Evolutionary conservation across 2,329 filamentous ascomycete species (phyloP).

Genomic region (Claviceps purpurea): DNA sequence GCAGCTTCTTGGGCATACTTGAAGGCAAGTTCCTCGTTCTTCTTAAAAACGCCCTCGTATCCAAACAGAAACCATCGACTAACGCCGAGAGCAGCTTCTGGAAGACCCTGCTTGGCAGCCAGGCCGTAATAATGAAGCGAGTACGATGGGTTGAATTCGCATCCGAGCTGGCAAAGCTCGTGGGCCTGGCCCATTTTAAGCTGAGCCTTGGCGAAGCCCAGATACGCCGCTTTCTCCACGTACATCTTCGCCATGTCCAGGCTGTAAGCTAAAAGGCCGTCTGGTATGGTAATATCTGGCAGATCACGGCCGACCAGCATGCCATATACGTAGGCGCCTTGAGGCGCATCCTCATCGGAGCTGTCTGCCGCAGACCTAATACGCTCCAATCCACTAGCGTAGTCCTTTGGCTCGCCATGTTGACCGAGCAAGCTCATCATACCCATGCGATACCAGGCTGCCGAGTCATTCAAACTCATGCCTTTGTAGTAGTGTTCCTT

Average conservation of each 20-base stretch:
- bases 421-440: constrained; percentile 98
- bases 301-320: constrained; percentile 88
- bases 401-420: constrained; percentile 79
- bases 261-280: constrained; percentile 54
- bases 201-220: constrained; percentile 92
- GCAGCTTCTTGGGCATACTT: constrained; percentile 83
- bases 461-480: constrained; percentile 69
- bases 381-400: constrained; percentile 60
- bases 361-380: constrained; percentile 73
- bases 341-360: constrained; percentile 90
- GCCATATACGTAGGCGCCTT: constrained; percentile 88
- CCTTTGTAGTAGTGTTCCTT: constrained; percentile 82
- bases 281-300: constrained; percentile 76
- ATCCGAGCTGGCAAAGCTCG: constrained; percentile 84
- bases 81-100: constrained; percentile 88
- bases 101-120: constrained; percentile 79
- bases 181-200: constrained; percentile 95
- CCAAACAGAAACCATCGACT: constrained; percentile 98
- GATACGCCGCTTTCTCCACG: constrained; percentile 90
- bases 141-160: constrained; percentile 84
- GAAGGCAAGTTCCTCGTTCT: constrained; percentile 90
- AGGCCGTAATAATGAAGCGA: constrained; percentile 94
- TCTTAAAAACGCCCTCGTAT: constrained; percentile 80
- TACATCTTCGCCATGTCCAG: constrained; percentile 65
- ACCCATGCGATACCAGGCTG: constrained; percentile 71